phyloP scores from a whole-genome alignment of 805 yeast species.

The Kodamaea laetipori region DNA sequence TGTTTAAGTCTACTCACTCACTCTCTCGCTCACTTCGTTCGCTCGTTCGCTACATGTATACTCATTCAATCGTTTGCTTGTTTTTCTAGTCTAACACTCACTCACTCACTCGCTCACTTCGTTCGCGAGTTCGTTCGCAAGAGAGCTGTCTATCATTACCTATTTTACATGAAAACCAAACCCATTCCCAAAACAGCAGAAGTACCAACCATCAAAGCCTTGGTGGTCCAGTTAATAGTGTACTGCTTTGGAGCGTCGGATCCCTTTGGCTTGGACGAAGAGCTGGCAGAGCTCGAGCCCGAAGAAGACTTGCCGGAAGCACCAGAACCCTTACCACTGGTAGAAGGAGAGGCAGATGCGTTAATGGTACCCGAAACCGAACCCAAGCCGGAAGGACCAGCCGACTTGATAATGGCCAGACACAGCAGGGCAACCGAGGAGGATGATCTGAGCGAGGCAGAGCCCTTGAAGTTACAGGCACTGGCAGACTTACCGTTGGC shows the following conservation, averaged over 20 bases:
- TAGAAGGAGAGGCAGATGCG: constrained; percentile 30
- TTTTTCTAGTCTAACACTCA: constrained; percentile 4
- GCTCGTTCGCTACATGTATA: too few species aligned
- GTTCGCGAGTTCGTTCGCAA: too few species aligned
- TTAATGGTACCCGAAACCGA: constrained; percentile 40
- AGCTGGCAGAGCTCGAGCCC: constrained; percentile 14
- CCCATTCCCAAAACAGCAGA: constrained; percentile 32
- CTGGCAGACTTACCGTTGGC: constrained; percentile 24
- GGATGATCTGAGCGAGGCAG: constrained; percentile 47
- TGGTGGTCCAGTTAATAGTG: constrained; percentile 21
- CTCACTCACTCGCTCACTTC: too few species aligned
- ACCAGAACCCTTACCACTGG: constrained; percentile 28
- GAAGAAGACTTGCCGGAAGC: constrained; percentile 16
- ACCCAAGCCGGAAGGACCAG: constrained; percentile 74
- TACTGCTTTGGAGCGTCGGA: constrained; percentile 21
- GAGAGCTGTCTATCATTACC: constrained; percentile 10
- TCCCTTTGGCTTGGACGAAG: constrained; percentile 14
- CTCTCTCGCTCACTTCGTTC: too few species aligned
- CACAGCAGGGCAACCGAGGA: constrained; percentile 51
- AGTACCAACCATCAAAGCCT: constrained; percentile 25
- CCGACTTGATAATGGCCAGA: constrained; percentile 57
- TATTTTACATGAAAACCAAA: constrained; percentile 22
- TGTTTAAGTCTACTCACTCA: too few species aligned
- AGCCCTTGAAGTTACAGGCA: constrained; percentile 44
- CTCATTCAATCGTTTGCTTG: too few species aligned